Evolutionary conservation across 2,329 filamentous ascomycete genomes (phyloP), one percentile per base, ranked within the genome.

Genomic region (Mollisia scopiformis): DNA sequence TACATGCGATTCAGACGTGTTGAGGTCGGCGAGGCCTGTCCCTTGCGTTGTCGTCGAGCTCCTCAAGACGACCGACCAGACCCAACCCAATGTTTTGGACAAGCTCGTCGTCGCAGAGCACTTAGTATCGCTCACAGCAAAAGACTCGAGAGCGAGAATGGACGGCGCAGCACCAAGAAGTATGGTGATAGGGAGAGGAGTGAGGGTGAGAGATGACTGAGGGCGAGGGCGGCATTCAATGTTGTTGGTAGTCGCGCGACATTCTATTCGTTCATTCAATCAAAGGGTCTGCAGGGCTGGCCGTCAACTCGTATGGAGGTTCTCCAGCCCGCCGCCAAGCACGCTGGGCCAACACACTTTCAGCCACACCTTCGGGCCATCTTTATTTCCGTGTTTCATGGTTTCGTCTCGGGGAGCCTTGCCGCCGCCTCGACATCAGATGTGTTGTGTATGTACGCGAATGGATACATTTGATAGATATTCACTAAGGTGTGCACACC

Each of bases 1-100:
- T 54, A 35, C 43, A 56, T 58, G 35, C 49, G 61, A 49, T 58
- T 51, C 50, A 23, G 39, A 27, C 56, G 23, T 51, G 14, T 19
- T 16, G 27, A 51, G 30, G 49, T 51, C 49, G 19, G 47, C 19
- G 7, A 16, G 31, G 23, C 19, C 49, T 21, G 43, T 33, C 49
- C 49, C 49, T 51, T 51, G 49, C 27, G 43, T 47, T n/a, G n/a
- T n/a, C n/a, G n/a, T n/a, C 8, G 23, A 47, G 23, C 23, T 27
- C 28, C 43, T 47, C 21, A 16, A 47, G 28, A 37, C 11, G 43
- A 41, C 16, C 37, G 37, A 7, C 35, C n/a, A n/a, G n/a, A n/a
- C n/a, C 33, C 33, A 16, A 13, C 33, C 3, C 11, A 13, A 37
- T 37, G 39, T 43, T 39, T 39, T 39, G 8, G 35, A 14, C n/a